Evolutionary conservation across 306 rosid genomes (phyloP).

Genomic region (Adenanthera pavonina): DNA sequence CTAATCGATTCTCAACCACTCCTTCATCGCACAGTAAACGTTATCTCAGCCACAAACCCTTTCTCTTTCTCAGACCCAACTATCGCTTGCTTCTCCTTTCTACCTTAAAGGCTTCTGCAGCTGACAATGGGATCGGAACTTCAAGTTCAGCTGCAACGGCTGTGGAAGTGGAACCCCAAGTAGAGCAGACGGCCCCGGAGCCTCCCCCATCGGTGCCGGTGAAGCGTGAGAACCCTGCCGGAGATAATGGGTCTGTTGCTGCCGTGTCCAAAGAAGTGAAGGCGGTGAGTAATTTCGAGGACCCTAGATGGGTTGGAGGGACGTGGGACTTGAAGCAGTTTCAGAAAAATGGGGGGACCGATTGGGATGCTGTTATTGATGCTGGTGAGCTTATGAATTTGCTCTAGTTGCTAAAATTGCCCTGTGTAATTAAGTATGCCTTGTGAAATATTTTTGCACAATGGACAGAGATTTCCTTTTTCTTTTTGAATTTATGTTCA

Average conservation of each 20-base stretch:
- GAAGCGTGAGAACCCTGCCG: conserved; percentile 41
- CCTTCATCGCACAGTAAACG: conserved; percentile 45
- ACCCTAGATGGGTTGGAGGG: conserved; percentile 68
- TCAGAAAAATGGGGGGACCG: conserved; percentile 56
- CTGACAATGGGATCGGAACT: conserved; percentile 53
- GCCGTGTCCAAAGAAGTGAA: conserved; percentile 44
- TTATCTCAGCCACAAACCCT: conserved; percentile 41
- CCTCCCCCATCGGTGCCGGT: conserved; percentile 35
- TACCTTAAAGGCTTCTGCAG: conserved; percentile 44
- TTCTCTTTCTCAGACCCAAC: conserved; percentile 44
- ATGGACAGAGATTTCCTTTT: not conserved
- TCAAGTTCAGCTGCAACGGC: conserved; percentile 41
- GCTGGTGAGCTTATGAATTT: conserved; percentile 55
- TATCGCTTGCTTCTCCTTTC: conserved; percentile 23
- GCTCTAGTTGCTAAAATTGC: not conserved
- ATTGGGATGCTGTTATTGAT: conserved; percentile 83
- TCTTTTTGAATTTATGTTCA: not conserved
- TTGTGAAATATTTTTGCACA: not conserved
- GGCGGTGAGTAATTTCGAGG: conserved; percentile 45
- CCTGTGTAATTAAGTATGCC: not conserved
- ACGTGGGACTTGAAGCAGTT: conserved; percentile 80
- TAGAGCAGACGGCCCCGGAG: conserved; percentile 37
- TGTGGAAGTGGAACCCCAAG: conserved; percentile 41
- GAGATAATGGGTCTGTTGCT: conserved; percentile 53
- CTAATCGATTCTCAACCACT: conserved; percentile 46